Evolutionary conservation across 1,284 basidiomycete genomes (phyloP).

Genomic region (Xerocomus minutiporus): DNA sequence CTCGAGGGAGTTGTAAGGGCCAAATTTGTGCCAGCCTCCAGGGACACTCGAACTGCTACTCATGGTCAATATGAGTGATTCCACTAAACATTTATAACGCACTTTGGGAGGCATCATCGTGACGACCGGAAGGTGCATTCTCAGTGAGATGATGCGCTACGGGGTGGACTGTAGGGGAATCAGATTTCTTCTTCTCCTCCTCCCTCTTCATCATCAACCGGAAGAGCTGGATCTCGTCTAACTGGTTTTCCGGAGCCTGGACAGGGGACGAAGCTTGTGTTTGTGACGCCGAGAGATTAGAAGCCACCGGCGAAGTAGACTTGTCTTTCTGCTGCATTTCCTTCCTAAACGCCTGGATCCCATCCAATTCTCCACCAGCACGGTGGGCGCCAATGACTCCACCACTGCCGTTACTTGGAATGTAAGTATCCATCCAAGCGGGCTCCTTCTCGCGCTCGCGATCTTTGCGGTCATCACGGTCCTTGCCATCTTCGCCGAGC

Average conservation of each 20-base stretch:
- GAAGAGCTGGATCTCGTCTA: slow-evolving; percentile 86
- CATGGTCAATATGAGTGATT: slow-evolving; percentile 13
- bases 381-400: slow-evolving; percentile 56
- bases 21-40: slow-evolving; percentile 11
- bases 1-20: slow-evolving; percentile 3
- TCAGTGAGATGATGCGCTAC: slow-evolving; percentile 8
- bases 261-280: slow-evolving; percentile 28
- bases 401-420: slow-evolving; percentile 51
- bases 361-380: slow-evolving; percentile 67
- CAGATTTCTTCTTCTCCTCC: slow-evolving; percentile 61
- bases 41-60: slow-evolving; percentile 11
- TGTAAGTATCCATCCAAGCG: slow-evolving; percentile 90
- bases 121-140: slow-evolving; percentile 2
- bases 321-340: slow-evolving; percentile 78
- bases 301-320: slow-evolving; percentile 13
- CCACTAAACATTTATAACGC: slow-evolving; percentile 4
- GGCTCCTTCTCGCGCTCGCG: slow-evolving; percentile 77
- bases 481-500: slow-evolving; percentile 50
- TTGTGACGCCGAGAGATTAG: slow-evolving; percentile 18
- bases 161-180: slow-evolving; percentile 17
- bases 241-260: slow-evolving; percentile 33
- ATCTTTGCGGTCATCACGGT: slow-evolving; percentile 51
- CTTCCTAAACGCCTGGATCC: slow-evolving; percentile 88
- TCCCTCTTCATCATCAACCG: slow-evolving; percentile 82
- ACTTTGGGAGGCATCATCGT: slow-evolving; percentile 22